These are phyloP conservation scores for Voacanga thouarsii DNA, from an alignment of 257 asterid genomes.

Conservation along the genomic window DNA sequence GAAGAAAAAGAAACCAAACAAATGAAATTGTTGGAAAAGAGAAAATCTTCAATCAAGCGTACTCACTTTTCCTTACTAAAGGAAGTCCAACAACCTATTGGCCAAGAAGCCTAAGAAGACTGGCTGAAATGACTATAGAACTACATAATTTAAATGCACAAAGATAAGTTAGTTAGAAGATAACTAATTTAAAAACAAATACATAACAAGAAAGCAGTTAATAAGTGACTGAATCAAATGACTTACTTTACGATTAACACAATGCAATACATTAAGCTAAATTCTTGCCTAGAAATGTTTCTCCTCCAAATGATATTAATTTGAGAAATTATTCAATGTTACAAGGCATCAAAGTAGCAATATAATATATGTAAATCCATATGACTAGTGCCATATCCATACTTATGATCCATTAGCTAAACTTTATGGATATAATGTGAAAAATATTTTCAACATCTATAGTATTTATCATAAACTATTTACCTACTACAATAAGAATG, in stretches of 20 bases:
- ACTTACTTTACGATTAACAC: constrained; percentile 84
- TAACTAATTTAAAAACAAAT: not conserved
- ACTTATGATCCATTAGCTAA: no score
- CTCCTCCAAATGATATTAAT: no score
- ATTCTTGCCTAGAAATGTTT: constrained; percentile 97
- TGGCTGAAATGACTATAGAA: constrained; percentile 90
- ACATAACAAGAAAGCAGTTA: not conserved
- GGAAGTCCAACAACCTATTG: constrained; percentile 95
- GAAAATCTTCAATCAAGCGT: not conserved
- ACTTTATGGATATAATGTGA: no score
- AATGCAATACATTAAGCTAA: constrained; percentile 93
- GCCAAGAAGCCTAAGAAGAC: constrained; percentile 89
- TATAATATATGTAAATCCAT: no score
- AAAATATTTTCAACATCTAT: no score
- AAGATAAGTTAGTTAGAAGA: not conserved
- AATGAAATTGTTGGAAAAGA: not conserved
- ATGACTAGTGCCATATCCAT: no score
- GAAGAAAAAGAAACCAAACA: not conserved
- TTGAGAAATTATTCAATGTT: no score
- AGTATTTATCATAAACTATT: no score
- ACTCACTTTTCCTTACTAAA: constrained; percentile 92
- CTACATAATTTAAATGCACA: constrained; percentile 36
- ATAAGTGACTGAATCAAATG: no score
- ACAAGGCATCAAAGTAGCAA: no score
- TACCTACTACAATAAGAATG: no score